These are phyloP conservation scores for Hordeum vulgare DNA, from an alignment of 176 grass and related monocot genomes.

Conservation along the genomic window MorexV3_pseudomolecules_assembly NC_058523.1:531668787-531669286, in stretches of 20 bases:
- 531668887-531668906: not conserved
- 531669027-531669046: not conserved
- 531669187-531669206: not conserved
- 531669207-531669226: not conserved
- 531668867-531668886: not conserved
- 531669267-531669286: conserved; percentile 68
- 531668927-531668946: not conserved
- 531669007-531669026: not conserved
- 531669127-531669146: not conserved
- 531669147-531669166: not conserved
- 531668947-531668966: not conserved
- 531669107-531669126: not conserved
- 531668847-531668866: conserved; percentile 59
- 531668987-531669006: not conserved
- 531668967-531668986: not conserved
- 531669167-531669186: not conserved
- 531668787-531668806: conserved; percentile 69
- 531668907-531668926: not conserved
- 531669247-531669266: not conserved
- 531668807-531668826: conserved; percentile 57
- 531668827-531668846: conserved; percentile 83
- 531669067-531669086: not conserved
- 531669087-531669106: not conserved
- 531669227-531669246: not conserved
- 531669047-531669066: not conserved